Evolutionary conservation across 1,284 basidiomycete genomes (phyloP), one percentile per base, ranked within the genome.

Genomic region (Tilletia indica): DNA sequence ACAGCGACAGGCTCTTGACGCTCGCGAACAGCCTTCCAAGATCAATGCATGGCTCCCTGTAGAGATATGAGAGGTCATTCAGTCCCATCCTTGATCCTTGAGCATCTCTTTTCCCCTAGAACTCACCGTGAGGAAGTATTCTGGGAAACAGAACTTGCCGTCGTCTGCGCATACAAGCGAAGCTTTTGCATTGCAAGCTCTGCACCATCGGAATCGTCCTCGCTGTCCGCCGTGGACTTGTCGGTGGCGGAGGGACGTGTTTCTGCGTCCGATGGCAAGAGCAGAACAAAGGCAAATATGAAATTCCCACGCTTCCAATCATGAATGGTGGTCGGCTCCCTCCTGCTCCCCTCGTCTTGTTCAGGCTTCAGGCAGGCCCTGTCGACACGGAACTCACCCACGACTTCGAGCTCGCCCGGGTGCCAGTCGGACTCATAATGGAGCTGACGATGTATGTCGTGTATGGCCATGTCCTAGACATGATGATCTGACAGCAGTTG

Each of bases 91-190:
- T 77, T 3, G 81, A n/a, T 49, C 47, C 48, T 12, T 49, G 48
- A 14, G 48, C 48, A 14, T n/a, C 3, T 8, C n/a, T 31, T 21
- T 54, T 54, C 25, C 8, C 25, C n/a, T 8, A 31, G 56, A 19
- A 42, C 61, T 64, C 34, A 42, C 61, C 2, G 76, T 80, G 8
- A 83, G 63, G 72, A 82, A 83, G 74, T 82, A 83, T 72, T 83
- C 82, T 8, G 82, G 82, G 25, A 83, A 79, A 1, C 82, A 77
- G 47, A 83, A 0, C 51, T 3, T 0, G 75, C 71, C 11, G 78
- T 76, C 0, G 36, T 19, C 2, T 9, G 31, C 14, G 68, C 51
- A 48, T 49, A 42, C 25, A 14, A 16, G 2, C 19, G 25, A 25
- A 68, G 38, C 51, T 68, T 68, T 11, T 16, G 19, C 11, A 68